Evolutionary conservation across 106 monocot genomes (phyloP), one percentile per base, ranked within the genome.

Genomic region (Alisma plantagoaquatica): DNA sequence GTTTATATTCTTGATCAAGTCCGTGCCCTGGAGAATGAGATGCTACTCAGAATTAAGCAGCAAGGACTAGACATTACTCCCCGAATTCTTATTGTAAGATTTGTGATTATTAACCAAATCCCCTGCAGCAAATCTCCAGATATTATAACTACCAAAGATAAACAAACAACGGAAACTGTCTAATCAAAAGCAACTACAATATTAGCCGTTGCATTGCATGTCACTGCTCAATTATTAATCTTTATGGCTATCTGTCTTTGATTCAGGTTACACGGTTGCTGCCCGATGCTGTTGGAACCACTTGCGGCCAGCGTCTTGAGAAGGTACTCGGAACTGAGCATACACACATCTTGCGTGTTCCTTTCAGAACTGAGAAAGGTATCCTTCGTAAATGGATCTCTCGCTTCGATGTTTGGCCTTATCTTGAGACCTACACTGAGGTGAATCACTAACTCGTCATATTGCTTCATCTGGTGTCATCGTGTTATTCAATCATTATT

Each of bases 361-460:
- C 90, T 18, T 91, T 91, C 32, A 84, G 90, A 59, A 84, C 70
- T 3, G 83, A 80, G 55, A 74, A 75, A 3, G 90, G 84, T 23
- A 77, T 90, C 25, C 67, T 90, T 31, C 83, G 90, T 10, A 90
- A 90, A 65, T 90, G 90, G 90, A 90, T 90, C 52, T 90, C 90
- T 10, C 83, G 83, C 31, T 90, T 90, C 51, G 90, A 90, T 29
- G 90, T 90, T 2, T 91, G 84, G 90, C 90, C 90, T 57, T 91
- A 84, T 59, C 75, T 91, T 19, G 90, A 91, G 52, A 84, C 84
- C n/a, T 91, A 74, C 65, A 71, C 84, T 27, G 84, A 84, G 80
- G 89, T 90, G 65, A 29, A 38, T 3, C 5, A 28, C 23, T 49
- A 42, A 10, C 35, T 66, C 1, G 33, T n/a, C n/a, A n/a, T n/a